Conservation (phyloP, 1,139 yeast genomes). For the Torulaspora pretoriensis region DNA sequence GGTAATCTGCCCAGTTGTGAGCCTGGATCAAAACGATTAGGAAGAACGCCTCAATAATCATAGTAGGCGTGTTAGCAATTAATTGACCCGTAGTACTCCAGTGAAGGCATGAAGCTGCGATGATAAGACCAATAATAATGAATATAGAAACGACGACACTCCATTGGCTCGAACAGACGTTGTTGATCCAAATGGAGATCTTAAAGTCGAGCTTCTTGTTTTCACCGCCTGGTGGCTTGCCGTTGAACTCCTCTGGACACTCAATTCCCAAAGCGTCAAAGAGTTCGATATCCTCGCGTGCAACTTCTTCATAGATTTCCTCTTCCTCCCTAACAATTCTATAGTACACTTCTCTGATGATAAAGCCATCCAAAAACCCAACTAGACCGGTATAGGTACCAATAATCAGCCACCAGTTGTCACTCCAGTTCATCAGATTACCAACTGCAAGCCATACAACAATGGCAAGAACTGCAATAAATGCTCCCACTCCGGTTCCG, state of each 20-base stretch:
- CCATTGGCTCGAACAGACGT: conserved; percentile 30
- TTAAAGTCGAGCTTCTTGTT: conserved; percentile 22
- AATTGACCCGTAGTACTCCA: conserved; percentile 41
- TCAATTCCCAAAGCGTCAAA: conserved; percentile 24
- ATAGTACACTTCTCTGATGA: conserved; percentile 38
- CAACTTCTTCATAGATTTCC: conserved; percentile 27
- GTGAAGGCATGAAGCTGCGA: conserved; percentile 33
- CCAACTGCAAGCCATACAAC: conserved; percentile 40
- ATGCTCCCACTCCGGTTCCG: conserved; percentile 41
- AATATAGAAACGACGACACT: conserved; percentile 32
- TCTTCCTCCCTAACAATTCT: conserved; percentile 35
- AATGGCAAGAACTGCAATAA: conserved; percentile 36
- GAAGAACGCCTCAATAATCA: conserved; percentile 41
- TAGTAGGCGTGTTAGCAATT: conserved; percentile 40
- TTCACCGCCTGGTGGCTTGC: conserved; percentile 13
- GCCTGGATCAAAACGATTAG: conserved; percentile 38
- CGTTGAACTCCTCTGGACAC: conserved; percentile 25
- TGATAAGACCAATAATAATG: conserved; percentile 33
- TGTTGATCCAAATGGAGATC: conserved; percentile 30
- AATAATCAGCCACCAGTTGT: conserved; percentile 43
- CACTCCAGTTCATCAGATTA: conserved; percentile 35
- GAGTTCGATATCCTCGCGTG: conserved; percentile 27
- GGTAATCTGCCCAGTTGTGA: conserved; percentile 35
- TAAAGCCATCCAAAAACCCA: conserved; percentile 42
- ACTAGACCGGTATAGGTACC: conserved; percentile 43